Percentiles rank a stretch among this genome's conserved stretches.
phyloP scores from a whole-genome alignment of 257 asterid genomes.

The Ehretia macrophylla region DNA sequence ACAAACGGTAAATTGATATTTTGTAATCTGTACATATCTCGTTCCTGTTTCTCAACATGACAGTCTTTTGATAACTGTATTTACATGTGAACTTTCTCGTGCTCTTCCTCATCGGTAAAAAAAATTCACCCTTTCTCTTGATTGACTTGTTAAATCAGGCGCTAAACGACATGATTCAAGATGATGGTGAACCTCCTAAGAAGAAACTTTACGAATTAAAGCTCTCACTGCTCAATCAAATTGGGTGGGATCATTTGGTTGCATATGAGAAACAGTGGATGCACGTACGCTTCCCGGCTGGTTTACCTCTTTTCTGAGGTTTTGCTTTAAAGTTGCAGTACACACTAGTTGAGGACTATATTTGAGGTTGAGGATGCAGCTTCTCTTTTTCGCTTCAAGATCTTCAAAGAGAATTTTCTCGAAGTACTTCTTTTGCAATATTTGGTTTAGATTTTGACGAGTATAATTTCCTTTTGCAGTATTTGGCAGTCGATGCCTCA shows the following conservation, averaged over 20 bases:
- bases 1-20: too few species aligned
- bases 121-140: too few species aligned
- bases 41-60: too few species aligned
- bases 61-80: too few species aligned
- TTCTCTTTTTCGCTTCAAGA: neutral
- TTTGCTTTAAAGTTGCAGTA: neutral
- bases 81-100: neutral
- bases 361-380: neutral
- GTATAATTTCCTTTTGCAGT: too few species aligned
- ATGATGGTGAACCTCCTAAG: slow-evolving; percentile 77
- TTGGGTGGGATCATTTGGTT: slow-evolving; percentile 79
- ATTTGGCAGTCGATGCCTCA: too few species aligned
- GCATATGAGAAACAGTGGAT: slow-evolving; percentile 78
- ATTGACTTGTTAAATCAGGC: slow-evolving; percentile 37
- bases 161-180: slow-evolving; percentile 70
- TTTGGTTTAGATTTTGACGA: too few species aligned
- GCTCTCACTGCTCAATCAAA: slow-evolving; percentile 63
- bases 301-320: slow-evolving; percentile 66
- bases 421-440: neutral
- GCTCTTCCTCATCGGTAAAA: too few species aligned
- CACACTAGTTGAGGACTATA: neutral
- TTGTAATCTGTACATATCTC: too few species aligned
- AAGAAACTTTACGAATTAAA: slow-evolving; percentile 70
- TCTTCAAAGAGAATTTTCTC: neutral
- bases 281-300: slow-evolving; percentile 69